phyloP scores from a whole-genome alignment of 805 yeast genomes.

The Candida tallmaniae region DNA sequence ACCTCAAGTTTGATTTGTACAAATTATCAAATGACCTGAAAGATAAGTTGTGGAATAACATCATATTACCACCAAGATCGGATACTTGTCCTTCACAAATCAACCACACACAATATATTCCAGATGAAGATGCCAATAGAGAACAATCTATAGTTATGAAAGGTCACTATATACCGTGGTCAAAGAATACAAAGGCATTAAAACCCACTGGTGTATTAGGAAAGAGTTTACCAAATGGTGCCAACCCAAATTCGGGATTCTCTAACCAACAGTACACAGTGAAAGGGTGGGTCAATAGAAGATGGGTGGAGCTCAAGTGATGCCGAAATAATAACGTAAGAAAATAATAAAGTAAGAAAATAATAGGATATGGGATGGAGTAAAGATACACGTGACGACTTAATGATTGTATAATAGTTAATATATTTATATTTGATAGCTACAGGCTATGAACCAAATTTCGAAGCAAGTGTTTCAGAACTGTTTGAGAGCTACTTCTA shows the following conservation, averaged over 20 bases:
- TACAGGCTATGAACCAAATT: too few species aligned
- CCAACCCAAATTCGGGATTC: constrained; percentile 34
- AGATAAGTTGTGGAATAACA: constrained; percentile 51
- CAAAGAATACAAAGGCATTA: constrained; percentile 12
- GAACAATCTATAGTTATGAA: constrained; percentile 15
- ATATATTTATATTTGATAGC: too few species aligned
- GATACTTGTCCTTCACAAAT: constrained; percentile 31
- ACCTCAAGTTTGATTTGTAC: constrained; percentile 18
- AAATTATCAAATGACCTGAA: constrained; percentile 40
- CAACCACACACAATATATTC: constrained; percentile 20
- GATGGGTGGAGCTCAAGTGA: too few species aligned
- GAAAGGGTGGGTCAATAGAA: constrained; percentile 45
- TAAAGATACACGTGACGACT: too few species aligned
- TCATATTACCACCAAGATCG: constrained; percentile 47
- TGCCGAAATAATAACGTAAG: too few species aligned
- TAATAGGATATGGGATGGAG: too few species aligned
- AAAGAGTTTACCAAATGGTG: constrained; percentile 23
- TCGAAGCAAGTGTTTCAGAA: too few species aligned
- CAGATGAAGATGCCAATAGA: constrained; percentile 10
- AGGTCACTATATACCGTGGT: constrained; percentile 25
- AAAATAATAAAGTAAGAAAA: too few species aligned
- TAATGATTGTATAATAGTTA: too few species aligned
- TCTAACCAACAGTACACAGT: constrained; percentile 45
- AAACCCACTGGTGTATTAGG: constrained; percentile 34
- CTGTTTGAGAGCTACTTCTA: too few species aligned